Base-by-base conservation (phyloP, 2,329 filamentous ascomycete genomes). In the Aspergillus fischeri region DNA sequence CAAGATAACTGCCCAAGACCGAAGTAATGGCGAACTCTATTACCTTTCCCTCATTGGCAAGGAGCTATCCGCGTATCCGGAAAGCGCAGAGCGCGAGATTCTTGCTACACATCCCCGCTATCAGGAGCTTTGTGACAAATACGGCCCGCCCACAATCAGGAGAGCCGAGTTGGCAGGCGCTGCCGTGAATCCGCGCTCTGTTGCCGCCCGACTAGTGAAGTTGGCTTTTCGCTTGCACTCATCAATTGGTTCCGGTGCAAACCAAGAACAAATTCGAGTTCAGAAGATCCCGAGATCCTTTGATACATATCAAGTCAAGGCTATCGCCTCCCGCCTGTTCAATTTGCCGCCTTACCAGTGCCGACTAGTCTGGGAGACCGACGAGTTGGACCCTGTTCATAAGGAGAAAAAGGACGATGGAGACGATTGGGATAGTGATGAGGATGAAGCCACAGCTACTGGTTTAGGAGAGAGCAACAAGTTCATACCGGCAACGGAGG, bases 1-100 rank as follows among this genome's bases (percentile, higher is more conserved):
- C 60, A 77, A 78, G 17, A 86, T 97, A 64, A 86, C 86, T 0
- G 65, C 79, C 1, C 84, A 87, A 45, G 92, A 97, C 71, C 86
- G 93, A 20, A 81, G 85, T 54, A 94, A 97, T 67, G 92, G 92
- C 4, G 94, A 97, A 66, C 87, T 93, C 67, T 99, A 96, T 72
- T 99, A 99, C 72, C 84, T 97, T 10, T 90, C 88, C 0, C 84
- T 89, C 54, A 94, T 97, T 57, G 89, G 84, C 10, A 86, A 86
- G 60, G 90, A 94, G 69, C 78, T 97, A n/a, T 75, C 73, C 25
- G 72, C 69, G 6, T 70, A 60, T 2, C 66, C 73, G 0, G 59
- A 65, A 50, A 60, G 60, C 7, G 82, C 87, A 62, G 74, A 78
- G 28, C 63, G 73, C 0, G 75, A 77, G 1, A 81, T 96, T 0